phyloP scores from a whole-genome alignment of 768 basidiomycete species.

The Phaeolepiota aurea region DNA sequence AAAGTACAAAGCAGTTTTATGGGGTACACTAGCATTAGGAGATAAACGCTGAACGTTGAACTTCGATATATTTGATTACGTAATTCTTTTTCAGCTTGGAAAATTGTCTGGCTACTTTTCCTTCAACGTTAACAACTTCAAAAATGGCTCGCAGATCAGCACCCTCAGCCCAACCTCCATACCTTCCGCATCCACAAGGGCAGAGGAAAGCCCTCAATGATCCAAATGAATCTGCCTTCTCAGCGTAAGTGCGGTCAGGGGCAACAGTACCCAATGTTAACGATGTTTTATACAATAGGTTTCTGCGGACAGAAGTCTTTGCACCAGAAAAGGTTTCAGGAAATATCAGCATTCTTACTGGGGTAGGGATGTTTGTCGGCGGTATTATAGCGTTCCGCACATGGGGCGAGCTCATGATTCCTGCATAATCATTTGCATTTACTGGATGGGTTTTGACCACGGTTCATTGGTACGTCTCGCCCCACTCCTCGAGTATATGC shows the following conservation, averaged over 20 bases:
- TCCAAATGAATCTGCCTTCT: conserved; percentile 57
- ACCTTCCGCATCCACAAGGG: conserved; percentile 41
- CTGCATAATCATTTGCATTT: no score
- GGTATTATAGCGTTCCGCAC: conserved; percentile 64
- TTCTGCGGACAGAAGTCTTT: conserved; percentile 55
- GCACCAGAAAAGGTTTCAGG: conserved; percentile 70
- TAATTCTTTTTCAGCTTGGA: neutral
- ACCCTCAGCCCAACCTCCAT: conserved; percentile 46
- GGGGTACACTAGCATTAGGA: neutral
- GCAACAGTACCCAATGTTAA: neutral
- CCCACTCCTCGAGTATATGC: no score
- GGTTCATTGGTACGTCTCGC: no score
- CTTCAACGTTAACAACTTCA: neutral
- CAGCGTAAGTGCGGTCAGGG: conserved; percentile 29
- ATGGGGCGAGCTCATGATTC: conserved; percentile 75
- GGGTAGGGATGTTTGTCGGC: conserved; percentile 57
- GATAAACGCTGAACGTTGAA: neutral
- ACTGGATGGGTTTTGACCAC: no score
- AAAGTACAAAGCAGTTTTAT: neutral
- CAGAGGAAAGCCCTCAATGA: conserved; percentile 36
- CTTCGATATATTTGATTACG: neutral
- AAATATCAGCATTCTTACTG: conserved; percentile 63
- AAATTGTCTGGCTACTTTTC: neutral
- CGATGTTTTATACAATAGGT: conserved; percentile 17
- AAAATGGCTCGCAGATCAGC: conserved; percentile 63